Base-by-base conservation (phyloP, 2,329 filamentous ascomycete species). In the Tympanopsis confertula region DNA sequence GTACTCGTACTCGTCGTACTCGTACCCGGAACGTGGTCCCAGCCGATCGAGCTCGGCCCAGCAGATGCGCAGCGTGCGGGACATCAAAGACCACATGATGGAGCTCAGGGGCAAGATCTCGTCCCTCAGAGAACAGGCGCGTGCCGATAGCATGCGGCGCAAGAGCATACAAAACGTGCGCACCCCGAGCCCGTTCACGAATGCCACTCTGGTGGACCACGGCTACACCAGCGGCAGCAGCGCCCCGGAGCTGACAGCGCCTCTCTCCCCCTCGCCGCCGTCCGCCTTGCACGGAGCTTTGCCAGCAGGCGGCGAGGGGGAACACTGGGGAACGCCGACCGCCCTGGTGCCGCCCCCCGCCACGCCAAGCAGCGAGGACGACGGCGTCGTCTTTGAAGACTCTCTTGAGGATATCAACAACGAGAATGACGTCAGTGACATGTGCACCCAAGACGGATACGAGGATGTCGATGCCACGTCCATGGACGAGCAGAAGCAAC, bases 101-200 rank as follows among this genome's bases (percentile, higher is more conserved):
- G 86, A 83, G 38, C 66, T 94, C 35, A 88, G 87, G 52, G 85
- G 83, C 42, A 86, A 86, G 50, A 87, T 94, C 24, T 88, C 86
- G 2, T 82, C 68, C 13, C 58, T 94, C 30, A 82, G 84, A 47
- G 78, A 87, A 44, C 80, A 86, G 48, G 82, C 85, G 0, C 74
- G 82, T 15, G 83, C 82, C 41, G 87, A 94, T 47, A 86, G 74
- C 47, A 57, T 93, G 49, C 79, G 84, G 50, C 73, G 87, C 37
- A 74, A 79, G 39, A 94, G 85, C 54, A 57, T 88, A 38, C 80
- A 86, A 47, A 87, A 74, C 50, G 58, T 89, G 42, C 74, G 84
- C 26, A 82, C 78, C 1, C 78, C 80, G 0, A 91, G 82, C 50
- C 86, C 85, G 1, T 84, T 93, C 51, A 88, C 82, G 1, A 75